These are phyloP conservation scores for Hippophae tibetana DNA, from an alignment of 306 rosid genomes.

Conservation along the genomic window DNA sequence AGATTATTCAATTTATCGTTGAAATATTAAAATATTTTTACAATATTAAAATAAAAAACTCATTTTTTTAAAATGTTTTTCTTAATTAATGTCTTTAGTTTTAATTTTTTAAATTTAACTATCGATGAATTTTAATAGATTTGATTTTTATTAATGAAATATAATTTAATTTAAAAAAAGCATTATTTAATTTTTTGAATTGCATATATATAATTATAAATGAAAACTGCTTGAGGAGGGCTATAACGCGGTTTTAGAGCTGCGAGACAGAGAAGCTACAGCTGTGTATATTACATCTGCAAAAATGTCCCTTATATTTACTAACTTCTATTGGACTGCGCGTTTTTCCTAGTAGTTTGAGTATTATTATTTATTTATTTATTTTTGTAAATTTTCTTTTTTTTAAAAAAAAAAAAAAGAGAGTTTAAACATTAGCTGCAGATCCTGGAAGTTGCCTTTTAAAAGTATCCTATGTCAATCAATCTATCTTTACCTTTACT, in stretches of 20 bases:
- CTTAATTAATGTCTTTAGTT: too few relatives aligned
- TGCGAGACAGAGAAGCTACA: conserved; percentile 63
- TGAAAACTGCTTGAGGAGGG: conserved; percentile 30
- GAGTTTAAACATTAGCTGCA: conserved; percentile 10
- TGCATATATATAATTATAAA: too few relatives aligned
- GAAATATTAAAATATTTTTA: too few relatives aligned
- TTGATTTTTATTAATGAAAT: too few relatives aligned
- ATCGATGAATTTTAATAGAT: too few relatives aligned
- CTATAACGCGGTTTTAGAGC: conserved; percentile 71
- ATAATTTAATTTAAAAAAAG: too few relatives aligned
- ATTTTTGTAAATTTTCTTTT: conserved; percentile 20
- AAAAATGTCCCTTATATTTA: not conserved
- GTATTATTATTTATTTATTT: conserved; percentile 1
- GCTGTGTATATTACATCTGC: conserved; percentile 41
- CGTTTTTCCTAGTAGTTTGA: conserved; percentile 15
- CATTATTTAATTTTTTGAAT: too few relatives aligned
- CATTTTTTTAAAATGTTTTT: too few relatives aligned
- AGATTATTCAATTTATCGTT: too few relatives aligned
- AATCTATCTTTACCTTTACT: not conserved
- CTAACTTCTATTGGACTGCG: conserved; percentile 13
- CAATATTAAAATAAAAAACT: too few relatives aligned
- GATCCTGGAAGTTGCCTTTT: conserved; percentile 53
- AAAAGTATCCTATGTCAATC: conserved; percentile 39
- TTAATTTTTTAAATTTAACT: too few relatives aligned
- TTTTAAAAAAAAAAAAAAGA: not conserved